phyloP scores from a whole-genome alignment of 2,329 filamentous ascomycete species.

The Exserohilum turcica region DNA sequence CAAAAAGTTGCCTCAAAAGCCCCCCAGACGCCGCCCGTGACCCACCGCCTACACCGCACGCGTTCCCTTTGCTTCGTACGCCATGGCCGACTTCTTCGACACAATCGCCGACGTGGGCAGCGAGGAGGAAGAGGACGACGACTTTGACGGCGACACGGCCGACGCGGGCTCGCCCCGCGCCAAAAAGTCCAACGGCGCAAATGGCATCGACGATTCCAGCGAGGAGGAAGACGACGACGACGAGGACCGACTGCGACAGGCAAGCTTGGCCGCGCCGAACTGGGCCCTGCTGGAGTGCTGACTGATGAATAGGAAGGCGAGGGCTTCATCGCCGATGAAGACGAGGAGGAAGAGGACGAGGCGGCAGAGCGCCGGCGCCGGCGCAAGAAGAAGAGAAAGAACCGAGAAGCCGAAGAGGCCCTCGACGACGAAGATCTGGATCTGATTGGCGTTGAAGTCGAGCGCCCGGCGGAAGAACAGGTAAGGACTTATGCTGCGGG shows the following conservation, averaged over 20 bases:
- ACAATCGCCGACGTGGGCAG: slow-evolving; percentile 84
- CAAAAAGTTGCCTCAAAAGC: slow-evolving; percentile 15
- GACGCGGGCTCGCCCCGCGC: slow-evolving; percentile 28
- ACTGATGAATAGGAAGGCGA: slow-evolving; percentile 71
- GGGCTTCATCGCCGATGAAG: slow-evolving; percentile 95
- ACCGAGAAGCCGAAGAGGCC: slow-evolving; percentile 77
- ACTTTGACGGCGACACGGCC: slow-evolving; percentile 37
- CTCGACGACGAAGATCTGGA: slow-evolving; percentile 97
- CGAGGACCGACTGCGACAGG: slow-evolving; percentile 42
- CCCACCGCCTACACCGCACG: slow-evolving; percentile 23
- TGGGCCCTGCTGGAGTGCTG: slow-evolving; percentile 12
- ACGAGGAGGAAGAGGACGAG: slow-evolving; percentile 80
- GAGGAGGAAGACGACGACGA: slow-evolving; percentile 50
- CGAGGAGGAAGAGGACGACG: slow-evolving; percentile 47
- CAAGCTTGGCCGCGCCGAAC: slow-evolving; percentile 19
- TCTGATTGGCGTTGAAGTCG: slow-evolving; percentile 82
- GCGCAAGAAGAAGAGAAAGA: slow-evolving; percentile 77
- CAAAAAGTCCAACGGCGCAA: slow-evolving; percentile 37
- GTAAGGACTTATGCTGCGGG: slow-evolving; percentile 53
- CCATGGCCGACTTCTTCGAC: slow-evolving; percentile 69
- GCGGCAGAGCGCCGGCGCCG: slow-evolving; percentile 61
- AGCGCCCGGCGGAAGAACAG: slow-evolving; percentile 70
- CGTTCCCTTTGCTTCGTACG: slow-evolving; percentile 35
- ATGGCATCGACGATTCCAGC: slow-evolving; percentile 45
- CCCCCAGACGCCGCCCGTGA: slow-evolving; percentile 13